Conservation (phyloP, 2,329 filamentous ascomycete genomes). For the Fusarium sp. region DNA sequence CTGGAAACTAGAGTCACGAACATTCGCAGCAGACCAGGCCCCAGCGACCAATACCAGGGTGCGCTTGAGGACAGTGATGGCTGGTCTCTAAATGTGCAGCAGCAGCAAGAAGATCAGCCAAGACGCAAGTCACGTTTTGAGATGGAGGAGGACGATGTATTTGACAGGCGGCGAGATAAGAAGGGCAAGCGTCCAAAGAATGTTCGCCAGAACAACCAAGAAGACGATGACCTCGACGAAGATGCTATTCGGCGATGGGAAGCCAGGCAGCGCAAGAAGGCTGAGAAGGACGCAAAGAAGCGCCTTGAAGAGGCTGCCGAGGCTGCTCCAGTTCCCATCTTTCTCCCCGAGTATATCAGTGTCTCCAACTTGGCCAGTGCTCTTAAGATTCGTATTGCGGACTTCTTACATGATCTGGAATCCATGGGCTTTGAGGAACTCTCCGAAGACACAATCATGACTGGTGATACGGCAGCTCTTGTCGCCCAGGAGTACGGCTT, state of each 20-base stretch:
- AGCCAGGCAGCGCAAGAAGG: constrained; percentile 54
- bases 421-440: constrained; percentile 92
- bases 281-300: constrained; percentile 55
- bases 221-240: constrained; percentile 55
- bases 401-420: constrained; percentile 80
- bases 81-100: neutral
- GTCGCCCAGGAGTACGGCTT: constrained; percentile 94
- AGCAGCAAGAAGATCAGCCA: constrained; percentile 29
- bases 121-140: constrained; percentile 49
- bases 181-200: constrained; percentile 44
- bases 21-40: constrained; percentile 23
- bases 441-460: constrained; percentile 84
- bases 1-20: constrained; percentile 40
- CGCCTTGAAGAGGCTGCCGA: constrained; percentile 53
- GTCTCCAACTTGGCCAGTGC: constrained; percentile 83
- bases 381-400: constrained; percentile 74
- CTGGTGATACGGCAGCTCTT: constrained; percentile 88
- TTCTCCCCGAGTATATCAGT: constrained; percentile 90
- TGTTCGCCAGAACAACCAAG: constrained; percentile 30
- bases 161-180: constrained; percentile 33
- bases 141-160: constrained; percentile 41
- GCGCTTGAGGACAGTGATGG: neutral
- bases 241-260: constrained; percentile 52
- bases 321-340: constrained; percentile 67
- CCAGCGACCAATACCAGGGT: neutral